Base-by-base conservation (phyloP, 805 yeast genomes). In the Ogataea pilisensis region DNA sequence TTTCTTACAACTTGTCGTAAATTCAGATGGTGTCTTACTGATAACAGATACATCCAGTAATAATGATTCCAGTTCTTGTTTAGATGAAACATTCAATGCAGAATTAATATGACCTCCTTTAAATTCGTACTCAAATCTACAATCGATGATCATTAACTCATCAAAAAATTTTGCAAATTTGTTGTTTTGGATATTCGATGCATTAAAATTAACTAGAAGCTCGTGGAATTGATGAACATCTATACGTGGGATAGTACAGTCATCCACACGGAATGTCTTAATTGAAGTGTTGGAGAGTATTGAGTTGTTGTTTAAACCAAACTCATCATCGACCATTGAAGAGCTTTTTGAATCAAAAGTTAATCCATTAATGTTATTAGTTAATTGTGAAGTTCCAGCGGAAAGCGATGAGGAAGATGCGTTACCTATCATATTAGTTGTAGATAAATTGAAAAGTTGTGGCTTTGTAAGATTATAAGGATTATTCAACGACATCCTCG, bases 71-170 rank as follows among this genome's bases (percentile, higher is more conserved):
- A 91, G 66, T 36, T 78, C 83, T 41, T 75, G 75, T 50, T 83
- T 82, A 28, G 83, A 75, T 31, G 85, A 78, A 24, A 89, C 70
- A 60, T 91, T 93, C 39, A 85, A 53, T 7, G 98, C 95, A 35
- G 84, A 82, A 35, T 72, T 76, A 35, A 93, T 87, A 62, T 93
- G 99, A 22, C 99, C 99, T 25, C 98, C 98, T 31, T 76, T 70
- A 61, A 69, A 93, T 63, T 93, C 99, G 66, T 91, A 91, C 53
- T 82, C 87, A 58, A 93, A 93, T 39, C 99, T 76, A 58, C 98
- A 89, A 64, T 93, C 99, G 8, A 93, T 69, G 14, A 93, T 67
- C 7, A 75, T 51, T 31, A 75, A 64, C 26, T 76, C 75, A 45
- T 78, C 78, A 54, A 80, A 88, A 37, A 65, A 65, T 18, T 70